A percentile compares a stretch with the other conserved stretches of the same genome.
These are phyloP conservation scores for Coprinellus micaceus DNA, from an alignment of 768 basidiomycete genomes.

Conservation along the genomic window DNA sequence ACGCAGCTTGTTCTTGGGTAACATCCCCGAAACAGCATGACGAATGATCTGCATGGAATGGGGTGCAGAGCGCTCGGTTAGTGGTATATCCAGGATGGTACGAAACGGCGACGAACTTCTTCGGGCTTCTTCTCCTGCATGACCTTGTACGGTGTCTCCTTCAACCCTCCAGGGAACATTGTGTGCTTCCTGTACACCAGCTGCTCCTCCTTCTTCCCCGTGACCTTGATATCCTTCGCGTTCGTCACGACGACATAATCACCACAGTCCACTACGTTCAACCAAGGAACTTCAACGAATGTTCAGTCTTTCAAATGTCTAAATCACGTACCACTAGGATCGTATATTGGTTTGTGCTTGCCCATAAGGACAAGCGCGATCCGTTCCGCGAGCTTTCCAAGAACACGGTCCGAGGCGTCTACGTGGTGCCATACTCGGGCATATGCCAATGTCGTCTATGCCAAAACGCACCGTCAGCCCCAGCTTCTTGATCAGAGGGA, in stretches of 20 bases:
- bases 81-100: neutral
- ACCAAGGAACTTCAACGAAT: too few species aligned
- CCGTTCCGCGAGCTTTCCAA: conserved; percentile 91
- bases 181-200: conserved; percentile 86
- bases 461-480: neutral
- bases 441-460: conserved; percentile 89
- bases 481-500: neutral
- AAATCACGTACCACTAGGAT: conserved; percentile 74
- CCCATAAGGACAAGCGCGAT: conserved; percentile 98
- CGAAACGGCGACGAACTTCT: conserved; percentile 55
- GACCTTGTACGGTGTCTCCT: conserved; percentile 80
- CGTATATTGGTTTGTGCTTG: conserved; percentile 97
- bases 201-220: conserved; percentile 86
- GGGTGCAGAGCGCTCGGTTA: neutral
- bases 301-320: too few species aligned
- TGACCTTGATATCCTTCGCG: conserved; percentile 75
- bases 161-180: conserved; percentile 90
- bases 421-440: conserved; percentile 97
- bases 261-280: conserved; percentile 84
- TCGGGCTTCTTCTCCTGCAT: conserved; percentile 88
- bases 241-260: conserved; percentile 98
- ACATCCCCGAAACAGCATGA: conserved; percentile 95
- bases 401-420: conserved; percentile 83
- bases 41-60: conserved; percentile 72
- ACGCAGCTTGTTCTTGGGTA: conserved; percentile 95